Percentiles rank a stretch among this genome's conserved stretches.
Evolutionary conservation across 257 asterid species (phyloP).

Genomic region (Rauvolfia tetraphylla): DNA sequence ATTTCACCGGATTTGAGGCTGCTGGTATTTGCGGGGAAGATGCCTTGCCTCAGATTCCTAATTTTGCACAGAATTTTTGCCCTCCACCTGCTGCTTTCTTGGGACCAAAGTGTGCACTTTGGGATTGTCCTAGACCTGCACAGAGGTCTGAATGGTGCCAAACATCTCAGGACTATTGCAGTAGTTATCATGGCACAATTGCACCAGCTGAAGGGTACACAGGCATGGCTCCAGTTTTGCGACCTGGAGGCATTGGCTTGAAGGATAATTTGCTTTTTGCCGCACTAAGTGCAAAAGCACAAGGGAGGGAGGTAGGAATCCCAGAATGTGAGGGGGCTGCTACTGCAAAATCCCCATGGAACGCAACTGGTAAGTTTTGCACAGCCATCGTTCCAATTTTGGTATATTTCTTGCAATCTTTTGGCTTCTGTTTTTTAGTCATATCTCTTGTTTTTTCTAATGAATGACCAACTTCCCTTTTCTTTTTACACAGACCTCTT

Average conservation of each 20-base stretch:
- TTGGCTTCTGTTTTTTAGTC: not conserved
- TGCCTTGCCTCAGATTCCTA: conserved; percentile 44
- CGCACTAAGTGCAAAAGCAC: conserved; percentile 83
- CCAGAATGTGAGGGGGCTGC: conserved; percentile 99
- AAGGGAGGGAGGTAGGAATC: conserved; percentile 79
- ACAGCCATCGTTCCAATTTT: not conserved
- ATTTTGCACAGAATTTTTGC: conserved; percentile 49
- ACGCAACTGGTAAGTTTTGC: conserved; percentile 69
- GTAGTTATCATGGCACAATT: conserved; percentile 32
- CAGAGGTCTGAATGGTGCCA: conserved; percentile 37
- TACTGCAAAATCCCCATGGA: conserved; percentile 97
- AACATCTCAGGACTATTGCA: conserved; percentile 43
- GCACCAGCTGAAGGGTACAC: conserved; percentile 85
- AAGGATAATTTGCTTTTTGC: conserved; percentile 91
- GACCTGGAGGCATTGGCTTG: conserved; percentile 90
- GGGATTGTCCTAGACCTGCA: conserved; percentile 68
- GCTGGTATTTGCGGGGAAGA: conserved; percentile 48
- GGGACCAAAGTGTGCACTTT: conserved; percentile 97
- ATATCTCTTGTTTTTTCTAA: not conserved
- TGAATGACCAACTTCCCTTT: conserved; percentile 7
- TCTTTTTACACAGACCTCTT: conserved; percentile 65
- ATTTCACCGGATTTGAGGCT: conserved; percentile 51
- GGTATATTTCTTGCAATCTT: not conserved
- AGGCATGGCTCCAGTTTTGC: conserved; percentile 74
- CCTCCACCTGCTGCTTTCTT: conserved; percentile 96